Evolutionary conservation across 805 yeast species (phyloP).

Genomic region (Metschnikowia baotianmanensis): DNA sequence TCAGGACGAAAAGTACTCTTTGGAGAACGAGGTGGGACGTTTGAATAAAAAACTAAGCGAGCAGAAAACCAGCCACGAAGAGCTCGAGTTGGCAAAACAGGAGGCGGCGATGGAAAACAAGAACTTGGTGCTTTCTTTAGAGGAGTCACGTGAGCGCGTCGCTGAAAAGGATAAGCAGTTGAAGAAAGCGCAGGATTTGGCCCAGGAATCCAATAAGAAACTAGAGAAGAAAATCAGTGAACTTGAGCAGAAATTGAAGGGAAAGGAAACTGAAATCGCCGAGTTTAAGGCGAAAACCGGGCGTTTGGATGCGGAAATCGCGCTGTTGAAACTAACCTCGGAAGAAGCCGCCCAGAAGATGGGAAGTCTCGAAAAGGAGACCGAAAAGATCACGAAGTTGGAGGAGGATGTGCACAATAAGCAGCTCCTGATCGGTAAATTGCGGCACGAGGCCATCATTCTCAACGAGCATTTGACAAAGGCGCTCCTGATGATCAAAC

Average conservation of each 20-base stretch:
- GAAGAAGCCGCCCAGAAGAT: conserved; percentile 9
- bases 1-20: conserved; percentile 39
- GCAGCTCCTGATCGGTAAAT: conserved; percentile 79
- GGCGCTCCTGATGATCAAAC: conserved; percentile 79
- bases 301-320: conserved; percentile 6
- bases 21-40: conserved; percentile 39
- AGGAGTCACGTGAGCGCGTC: conserved; percentile 45
- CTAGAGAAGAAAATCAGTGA: conserved; percentile 6
- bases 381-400: conserved; percentile 45
- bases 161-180: conserved; percentile 26
- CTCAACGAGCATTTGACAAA: conserved; percentile 94
- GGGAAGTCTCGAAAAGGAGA: conserved; percentile 19
- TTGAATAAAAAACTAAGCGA: conserved; percentile 40
- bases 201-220: conserved; percentile 7
- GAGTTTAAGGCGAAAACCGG: not conserved
- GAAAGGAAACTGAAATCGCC: conserved; percentile 8
- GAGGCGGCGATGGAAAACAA: conserved; percentile 40
- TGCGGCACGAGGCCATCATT: conserved; percentile 91
- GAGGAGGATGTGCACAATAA: conserved; percentile 55
- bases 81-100: conserved; percentile 37
- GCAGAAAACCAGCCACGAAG: conserved; percentile 39
- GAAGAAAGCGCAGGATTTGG: conserved; percentile 12
- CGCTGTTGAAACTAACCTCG: conserved; percentile 6
- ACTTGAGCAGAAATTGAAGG: conserved; percentile 3
- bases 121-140: conserved; percentile 40